Base-by-base conservation (phyloP, 495 filamentous ascomycete species). In the Aspergillus leporis region DNA sequence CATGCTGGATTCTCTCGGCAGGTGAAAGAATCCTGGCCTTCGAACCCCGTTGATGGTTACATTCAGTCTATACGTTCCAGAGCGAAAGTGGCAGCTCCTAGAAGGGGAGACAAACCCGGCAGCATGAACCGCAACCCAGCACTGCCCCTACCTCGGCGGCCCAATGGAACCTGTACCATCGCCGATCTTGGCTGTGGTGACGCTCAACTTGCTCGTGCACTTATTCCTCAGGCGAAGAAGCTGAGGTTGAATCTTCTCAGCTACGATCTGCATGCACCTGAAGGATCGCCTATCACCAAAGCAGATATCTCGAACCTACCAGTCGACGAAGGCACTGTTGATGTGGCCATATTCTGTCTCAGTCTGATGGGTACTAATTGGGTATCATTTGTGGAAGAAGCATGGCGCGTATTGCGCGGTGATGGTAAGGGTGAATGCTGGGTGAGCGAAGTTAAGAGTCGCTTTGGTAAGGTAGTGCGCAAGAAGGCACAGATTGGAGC, bases 321-420 rank as follows among this genome's bases (percentile, higher is more conserved):
- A 0, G 68, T 96, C 1, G 72, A 76, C 23, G 85, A 92, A 50
- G 83, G 83, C 50, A 83, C 79, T 38, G 87, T 92, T 22, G 91
- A 98, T 67, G 80, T 98, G 16, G 89, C 90, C 8, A 83, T 98
- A 53, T 96, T 97, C 78, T 98, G 94, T 74, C 80, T 98, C 22
- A 93, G 93, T 56, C 82, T 98, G 41, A 98, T 98, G 94, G 94
- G 95, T 63, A 98, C 94, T 16, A 98, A 98, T 74, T 98, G 94
- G 91, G 80, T 96, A 21, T 86, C 90, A 59, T 97, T 97, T 66
- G 82, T 98, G 58, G 93, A 97, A 66, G 94, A 98, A 74, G 92
- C 93, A n/a, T 93, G 88, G 73, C 83, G 94, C 19, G 78, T 98
- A 12, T 78, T 98, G 61, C 84, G 90, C 55, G 56, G 75, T 19